Evolutionary conservation across 2,329 filamentous ascomycete species (phyloP).

Genomic region (Didymella lethalis): DNA sequence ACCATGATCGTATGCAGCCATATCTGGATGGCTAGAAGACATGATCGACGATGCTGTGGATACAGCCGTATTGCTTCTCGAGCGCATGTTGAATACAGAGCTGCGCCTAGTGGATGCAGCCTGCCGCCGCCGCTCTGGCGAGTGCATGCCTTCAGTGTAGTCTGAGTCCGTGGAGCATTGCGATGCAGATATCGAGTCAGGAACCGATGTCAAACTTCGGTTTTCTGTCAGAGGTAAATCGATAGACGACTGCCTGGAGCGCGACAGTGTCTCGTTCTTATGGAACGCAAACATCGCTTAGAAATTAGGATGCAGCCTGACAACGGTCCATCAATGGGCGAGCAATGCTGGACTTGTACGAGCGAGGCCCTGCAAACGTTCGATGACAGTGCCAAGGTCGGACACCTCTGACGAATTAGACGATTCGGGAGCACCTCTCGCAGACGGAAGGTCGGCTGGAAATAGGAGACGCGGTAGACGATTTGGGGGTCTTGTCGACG

Average conservation of each 20-base stretch:
- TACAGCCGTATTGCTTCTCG: conserved; percentile 49
- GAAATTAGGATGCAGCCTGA: conserved; percentile 18
- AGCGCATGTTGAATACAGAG: conserved; percentile 50
- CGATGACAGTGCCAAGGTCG: conserved; percentile 21
- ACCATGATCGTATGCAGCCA: conserved; percentile 25
- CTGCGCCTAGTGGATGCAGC: conserved; percentile 37
- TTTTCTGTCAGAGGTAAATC: conserved; percentile 40
- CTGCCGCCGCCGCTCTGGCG: conserved; percentile 41
- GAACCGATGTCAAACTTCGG: conserved; percentile 31
- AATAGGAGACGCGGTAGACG: conserved; percentile 16
- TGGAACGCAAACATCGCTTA: conserved; percentile 49
- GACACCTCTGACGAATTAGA: conserved; percentile 40
- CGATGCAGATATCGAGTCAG: conserved; percentile 35
- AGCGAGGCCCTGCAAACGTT: conserved; percentile 38
- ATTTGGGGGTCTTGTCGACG: conserved; percentile 27
- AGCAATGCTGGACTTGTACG: conserved; percentile 32
- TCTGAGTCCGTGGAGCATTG: conserved; percentile 36
- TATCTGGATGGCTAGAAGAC: conserved; percentile 34
- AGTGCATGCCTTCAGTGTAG: conserved; percentile 40
- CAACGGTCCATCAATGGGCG: conserved; percentile 32
- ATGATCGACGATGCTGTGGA: conserved; percentile 44
- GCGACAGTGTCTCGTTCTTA: conserved; percentile 42
- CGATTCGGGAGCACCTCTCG: conserved; percentile 36
- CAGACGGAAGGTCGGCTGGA: conserved; percentile 36
- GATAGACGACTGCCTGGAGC: conserved; percentile 46